These are phyloP conservation scores for Primulina huaijiensis DNA, from an alignment of 257 asterid species.

Conservation along the genomic window DNA sequence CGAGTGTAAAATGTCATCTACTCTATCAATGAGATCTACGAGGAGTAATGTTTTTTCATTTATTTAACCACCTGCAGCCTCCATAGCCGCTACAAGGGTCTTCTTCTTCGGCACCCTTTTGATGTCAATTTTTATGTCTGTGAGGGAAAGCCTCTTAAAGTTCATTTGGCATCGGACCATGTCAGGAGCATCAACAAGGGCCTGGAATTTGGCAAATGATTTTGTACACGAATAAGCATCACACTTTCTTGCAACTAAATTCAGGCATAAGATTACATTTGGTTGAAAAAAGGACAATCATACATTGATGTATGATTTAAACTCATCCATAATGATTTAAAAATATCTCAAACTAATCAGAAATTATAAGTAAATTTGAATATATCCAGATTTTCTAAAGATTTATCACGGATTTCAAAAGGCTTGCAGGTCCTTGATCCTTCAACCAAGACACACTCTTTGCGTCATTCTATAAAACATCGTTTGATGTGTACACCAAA, in stretches of 20 bases:
- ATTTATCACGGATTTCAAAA: background rate
- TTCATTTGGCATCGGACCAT: conserved; percentile 91
- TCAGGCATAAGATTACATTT: no score
- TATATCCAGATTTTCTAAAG: background rate
- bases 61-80: conserved; percentile 71
- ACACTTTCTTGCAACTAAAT: no score
- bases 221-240: no score
- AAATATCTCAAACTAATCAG: background rate
- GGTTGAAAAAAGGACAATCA: background rate
- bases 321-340: background rate
- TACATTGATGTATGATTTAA: background rate
- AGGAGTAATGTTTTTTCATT: background rate
- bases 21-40: background rate
- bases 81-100: conserved; percentile 82
- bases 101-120: conserved; percentile 83
- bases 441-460: background rate
- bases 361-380: no score
- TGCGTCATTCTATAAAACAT: background rate
- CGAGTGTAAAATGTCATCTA: background rate
- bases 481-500: background rate
- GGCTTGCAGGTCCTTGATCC: background rate
- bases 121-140: conserved; percentile 84
- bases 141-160: conserved; percentile 86
- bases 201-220: conserved; percentile 36
- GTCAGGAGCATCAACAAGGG: conserved; percentile 91